phyloP scores from a whole-genome alignment of 371 early-diverging fungal species.

The Mortierella sp. region DNA sequence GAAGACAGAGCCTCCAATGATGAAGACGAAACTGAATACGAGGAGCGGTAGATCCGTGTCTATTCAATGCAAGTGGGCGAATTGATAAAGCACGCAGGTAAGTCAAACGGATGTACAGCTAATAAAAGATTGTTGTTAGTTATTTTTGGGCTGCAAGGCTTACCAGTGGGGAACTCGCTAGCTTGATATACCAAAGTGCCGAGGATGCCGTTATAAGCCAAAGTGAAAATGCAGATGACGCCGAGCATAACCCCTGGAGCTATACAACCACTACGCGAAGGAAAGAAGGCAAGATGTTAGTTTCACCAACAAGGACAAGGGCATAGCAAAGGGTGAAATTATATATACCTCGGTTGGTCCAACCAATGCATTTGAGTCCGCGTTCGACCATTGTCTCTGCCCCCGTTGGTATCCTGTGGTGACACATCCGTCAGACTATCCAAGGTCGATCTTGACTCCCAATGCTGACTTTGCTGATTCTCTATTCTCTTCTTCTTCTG shows the following conservation, averaged over 20 bases:
- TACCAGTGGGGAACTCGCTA: slow-evolving; percentile 29
- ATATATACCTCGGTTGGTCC: not conserved
- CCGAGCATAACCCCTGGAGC: slow-evolving; percentile 10
- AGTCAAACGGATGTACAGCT: not conserved
- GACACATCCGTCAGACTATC: not conserved
- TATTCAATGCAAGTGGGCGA: not conserved
- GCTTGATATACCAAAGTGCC: slow-evolving; percentile 31
- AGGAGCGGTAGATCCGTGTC: slow-evolving; percentile 15
- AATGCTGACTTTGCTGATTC: too few species aligned
- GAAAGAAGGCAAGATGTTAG: too few species aligned
- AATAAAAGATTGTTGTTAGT: not conserved
- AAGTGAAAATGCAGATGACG: slow-evolving; percentile 17
- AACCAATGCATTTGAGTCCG: not conserved
- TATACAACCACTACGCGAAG: slow-evolving; percentile 16
- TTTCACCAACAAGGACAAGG: too few species aligned
- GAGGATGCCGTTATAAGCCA: slow-evolving; percentile 26
- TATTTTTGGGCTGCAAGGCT: not conserved
- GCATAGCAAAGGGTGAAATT: too few species aligned
- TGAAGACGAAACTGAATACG: slow-evolving; percentile 11
- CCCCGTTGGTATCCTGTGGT: not conserved
- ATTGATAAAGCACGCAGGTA: not conserved
- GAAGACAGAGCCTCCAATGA: slow-evolving; percentile 1
- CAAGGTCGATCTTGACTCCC: too few species aligned
- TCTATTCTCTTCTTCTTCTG: slow-evolving; percentile 8
- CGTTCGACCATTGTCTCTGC: not conserved